These are phyloP conservation scores for Globisporangium paddicum DNA, from an alignment of 352 stramenopile species.

Conservation along the genomic window DNA sequence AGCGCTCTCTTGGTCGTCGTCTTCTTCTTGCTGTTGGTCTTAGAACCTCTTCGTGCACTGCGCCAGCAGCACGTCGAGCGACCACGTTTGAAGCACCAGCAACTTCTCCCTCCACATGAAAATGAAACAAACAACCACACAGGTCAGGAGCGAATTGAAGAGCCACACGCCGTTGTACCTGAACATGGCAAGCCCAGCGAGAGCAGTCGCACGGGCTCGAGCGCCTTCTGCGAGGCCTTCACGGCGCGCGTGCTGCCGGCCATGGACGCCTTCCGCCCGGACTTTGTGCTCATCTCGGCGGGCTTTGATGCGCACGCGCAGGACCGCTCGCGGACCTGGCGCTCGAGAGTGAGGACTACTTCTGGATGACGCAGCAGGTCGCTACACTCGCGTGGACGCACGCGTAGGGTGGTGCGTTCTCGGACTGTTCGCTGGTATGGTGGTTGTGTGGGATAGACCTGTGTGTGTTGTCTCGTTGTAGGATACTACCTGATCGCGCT, in stretches of 20 bases:
- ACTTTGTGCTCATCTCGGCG: conserved; percentile 93
- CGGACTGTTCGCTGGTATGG: too few relatives aligned
- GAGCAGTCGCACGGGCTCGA: conserved; percentile 51
- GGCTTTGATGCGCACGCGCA: conserved; percentile 95
- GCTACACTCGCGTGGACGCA: conserved; percentile 5
- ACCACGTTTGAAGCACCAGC: conserved; percentile 24
- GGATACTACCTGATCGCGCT: conserved; percentile 35
- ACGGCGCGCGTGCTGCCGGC: conserved; percentile 73
- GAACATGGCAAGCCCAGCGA: conserved; percentile 30
- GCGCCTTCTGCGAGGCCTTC: conserved; percentile 69
- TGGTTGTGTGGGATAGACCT: too few relatives aligned
- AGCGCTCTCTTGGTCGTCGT: conserved; percentile 17
- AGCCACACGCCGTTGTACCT: conserved; percentile 70
- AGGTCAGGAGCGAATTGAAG: too few relatives aligned
- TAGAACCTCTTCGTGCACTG: conserved; percentile 36
- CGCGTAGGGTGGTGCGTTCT: conserved; percentile 5
- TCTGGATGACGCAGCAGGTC: conserved; percentile 14
- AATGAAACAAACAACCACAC: too few relatives aligned
- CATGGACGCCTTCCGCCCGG: conserved; percentile 86
- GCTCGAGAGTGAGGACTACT: conserved; percentile 36
- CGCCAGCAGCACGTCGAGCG: conserved; percentile 21
- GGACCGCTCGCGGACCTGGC: conserved; percentile 84
- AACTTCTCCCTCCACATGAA: conserved; percentile 35
- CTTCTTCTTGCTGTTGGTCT: not conserved
- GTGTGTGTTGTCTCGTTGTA: conserved; percentile 8